Percentiles rank a stretch among this genome's conserved stretches.
phyloP scores from a whole-genome alignment of 805 yeast genomes.

The Jamesozyma lodderae region DNA sequence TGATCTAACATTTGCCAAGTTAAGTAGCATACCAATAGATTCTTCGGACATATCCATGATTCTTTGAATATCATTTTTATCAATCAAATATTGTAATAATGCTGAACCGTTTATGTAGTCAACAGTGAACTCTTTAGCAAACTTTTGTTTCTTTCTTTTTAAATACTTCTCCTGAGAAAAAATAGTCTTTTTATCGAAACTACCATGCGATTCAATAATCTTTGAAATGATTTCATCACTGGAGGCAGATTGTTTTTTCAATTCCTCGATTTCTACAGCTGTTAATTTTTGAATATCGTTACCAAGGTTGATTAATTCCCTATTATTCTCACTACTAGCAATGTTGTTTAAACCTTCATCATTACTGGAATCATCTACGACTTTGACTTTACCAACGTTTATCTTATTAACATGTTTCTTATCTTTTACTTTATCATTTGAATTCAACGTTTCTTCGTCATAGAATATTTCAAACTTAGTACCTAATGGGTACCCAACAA shows the following conservation, averaged over 20 bases:
- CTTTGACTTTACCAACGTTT: slow-evolving; percentile 18
- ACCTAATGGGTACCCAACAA: slow-evolving; percentile 78
- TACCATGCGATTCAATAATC: slow-evolving; percentile 75
- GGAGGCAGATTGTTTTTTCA: slow-evolving; percentile 61
- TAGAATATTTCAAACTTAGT: slow-evolving; percentile 79
- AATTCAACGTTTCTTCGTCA: slow-evolving; percentile 9
- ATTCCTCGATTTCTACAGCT: slow-evolving; percentile 71
- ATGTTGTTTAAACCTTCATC: slow-evolving; percentile 19
- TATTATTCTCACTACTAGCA: slow-evolving; percentile 49
- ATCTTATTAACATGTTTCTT: slow-evolving; percentile 11
- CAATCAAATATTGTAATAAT: slow-evolving; percentile 63
- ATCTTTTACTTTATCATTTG: slow-evolving; percentile 5
- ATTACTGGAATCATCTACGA: slow-evolving; percentile 13
- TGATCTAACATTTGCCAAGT: slow-evolving; percentile 73
- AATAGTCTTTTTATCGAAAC: slow-evolving; percentile 80
- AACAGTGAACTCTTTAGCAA: slow-evolving; percentile 74
- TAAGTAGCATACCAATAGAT: slow-evolving; percentile 66
- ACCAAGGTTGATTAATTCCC: slow-evolving; percentile 59
- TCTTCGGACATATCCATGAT: slow-evolving; percentile 81
- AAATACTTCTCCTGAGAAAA: slow-evolving; percentile 88
- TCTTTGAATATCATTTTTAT: slow-evolving; percentile 59
- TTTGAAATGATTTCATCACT: slow-evolving; percentile 75
- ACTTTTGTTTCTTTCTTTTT: slow-evolving; percentile 86
- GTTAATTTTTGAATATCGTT: slow-evolving; percentile 63
- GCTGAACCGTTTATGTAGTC: slow-evolving; percentile 64